A percentile compares a stretch with the other conserved stretches of the same genome.
Conservation (phyloP, 139 green algal species). For the Ettlia oleoabundans region DNA sequence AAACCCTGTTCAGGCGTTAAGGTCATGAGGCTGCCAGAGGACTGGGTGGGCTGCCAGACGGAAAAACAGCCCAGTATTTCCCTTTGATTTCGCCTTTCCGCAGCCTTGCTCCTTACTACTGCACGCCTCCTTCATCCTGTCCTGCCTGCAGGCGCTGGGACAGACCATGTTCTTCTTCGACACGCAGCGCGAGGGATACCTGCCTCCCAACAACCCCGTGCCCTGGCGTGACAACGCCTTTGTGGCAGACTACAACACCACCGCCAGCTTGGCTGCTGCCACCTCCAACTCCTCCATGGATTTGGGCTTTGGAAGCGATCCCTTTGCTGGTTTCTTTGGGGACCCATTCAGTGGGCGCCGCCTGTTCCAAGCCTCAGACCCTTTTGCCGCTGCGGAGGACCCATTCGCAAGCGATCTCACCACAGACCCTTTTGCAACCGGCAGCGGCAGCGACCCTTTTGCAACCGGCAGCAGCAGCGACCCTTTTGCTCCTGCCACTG, state of each 20-base stretch:
- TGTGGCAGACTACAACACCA: conserved; percentile 19
- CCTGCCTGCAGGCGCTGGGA: conserved; percentile 24
- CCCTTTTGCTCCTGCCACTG: background rate
- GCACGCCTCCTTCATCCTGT: background rate
- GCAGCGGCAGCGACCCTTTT: conserved; percentile 18
- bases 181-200: conserved; percentile 55
- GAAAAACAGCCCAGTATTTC: background rate
- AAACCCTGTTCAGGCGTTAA: too few species aligned
- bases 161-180: conserved; percentile 52
- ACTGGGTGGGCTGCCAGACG: background rate
- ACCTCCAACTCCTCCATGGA: conserved; percentile 22
- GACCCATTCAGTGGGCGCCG: conserved; percentile 22
- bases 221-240: conserved; percentile 44
- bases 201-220: conserved; percentile 53
- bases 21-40: too few species aligned
- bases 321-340: conserved; percentile 17
- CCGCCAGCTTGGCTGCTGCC: conserved; percentile 32
- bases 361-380: conserved; percentile 30
- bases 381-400: conserved; percentile 20
- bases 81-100: too few species aligned
- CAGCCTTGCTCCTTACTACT: too few species aligned
- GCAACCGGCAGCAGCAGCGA: background rate
- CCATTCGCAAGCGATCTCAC: background rate
- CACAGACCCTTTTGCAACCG: conserved; percentile 18
- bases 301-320: conserved; percentile 14